Base-by-base conservation (phyloP, 2,329 filamentous ascomycete genomes). In the Cercospora sp. region DNA sequence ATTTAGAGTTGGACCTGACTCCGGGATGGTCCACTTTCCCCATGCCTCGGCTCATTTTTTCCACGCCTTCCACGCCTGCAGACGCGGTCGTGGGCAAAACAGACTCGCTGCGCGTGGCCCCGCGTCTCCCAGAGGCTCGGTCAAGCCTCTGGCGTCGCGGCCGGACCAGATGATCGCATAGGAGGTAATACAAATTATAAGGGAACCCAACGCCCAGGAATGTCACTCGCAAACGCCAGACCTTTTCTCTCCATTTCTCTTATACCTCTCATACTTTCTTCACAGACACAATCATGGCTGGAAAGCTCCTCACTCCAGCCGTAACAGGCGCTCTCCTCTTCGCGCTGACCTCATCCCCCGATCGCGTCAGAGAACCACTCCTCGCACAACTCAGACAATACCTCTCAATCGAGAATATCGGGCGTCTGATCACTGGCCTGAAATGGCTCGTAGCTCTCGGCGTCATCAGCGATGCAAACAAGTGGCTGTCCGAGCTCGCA, bases 401-500 rank as follows among this genome's bases (percentile, higher is more conserved):
- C 66, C 68, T 72, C 60, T 79, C 72, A 68, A 70, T 68, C 60
- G 69, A 66, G 64, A 74, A 68, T 71, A 76, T 74, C 66, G 74
- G 67, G 45, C 71, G 72, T 24, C 61, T 71, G 16, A 70, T 75
- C 62, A 74, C 72, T 1, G 67, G 70, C 1, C 68, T 78, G 32
- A 79, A 77, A 68, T 76, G 72, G 73, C 69, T 78, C 24, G 73
- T 77, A 32, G 75, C 67, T 3, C 66, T 74, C 10, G 80, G 82
- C 3, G 45, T 81, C 2, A 66, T 74, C 21, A 61, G 67, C 9
- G 69, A 71, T 30, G 64, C 74, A 18, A 77, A 78, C 63, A 69
- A 65, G 45, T 72, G 70, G 51, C 69, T 80, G 28, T 76, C 74
- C 26, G 71, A 72, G 21, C 70, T 73, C 55, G 74, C 76, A 5